phyloP scores from a whole-genome alignment of 164 flowering plant genomes.

The Protea cynaroides region DNA sequence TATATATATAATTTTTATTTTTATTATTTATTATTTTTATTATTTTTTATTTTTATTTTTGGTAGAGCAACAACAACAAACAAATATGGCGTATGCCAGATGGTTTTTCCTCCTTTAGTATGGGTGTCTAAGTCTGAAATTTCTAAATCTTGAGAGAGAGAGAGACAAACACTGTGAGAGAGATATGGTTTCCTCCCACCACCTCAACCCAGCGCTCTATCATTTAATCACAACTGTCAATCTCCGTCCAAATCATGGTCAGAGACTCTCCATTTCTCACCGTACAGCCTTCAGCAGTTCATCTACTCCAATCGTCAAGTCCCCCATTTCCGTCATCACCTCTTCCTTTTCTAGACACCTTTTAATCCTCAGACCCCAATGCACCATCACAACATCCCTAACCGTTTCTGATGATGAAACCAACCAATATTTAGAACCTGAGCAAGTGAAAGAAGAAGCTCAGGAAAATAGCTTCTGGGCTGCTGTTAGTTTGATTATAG shows the following conservation, averaged over 20 bases:
- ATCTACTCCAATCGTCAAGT: no score
- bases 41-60: no score
- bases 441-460: conserved; percentile 1
- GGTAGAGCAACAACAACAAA: no score
- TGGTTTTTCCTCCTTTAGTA: no score
- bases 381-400: neutral
- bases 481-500: conserved; percentile 57
- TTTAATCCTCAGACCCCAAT: neutral
- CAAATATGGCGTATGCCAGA: no score
- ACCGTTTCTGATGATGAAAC: neutral
- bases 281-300: neutral
- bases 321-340: neutral
- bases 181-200: neutral
- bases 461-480: conserved; percentile 56
- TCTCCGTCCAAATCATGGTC: neutral
- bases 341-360: neutral
- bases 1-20: no score
- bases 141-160: no score
- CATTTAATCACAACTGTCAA: neutral
- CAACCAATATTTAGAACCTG: neutral
- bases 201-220: neutral
- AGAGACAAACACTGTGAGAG: no score
- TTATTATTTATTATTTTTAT: no score
- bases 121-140: no score
- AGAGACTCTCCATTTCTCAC: neutral